phyloP scores from a whole-genome alignment of 108 stramenopile genomes.

The Pseudonitzschia pungens region DNA sequence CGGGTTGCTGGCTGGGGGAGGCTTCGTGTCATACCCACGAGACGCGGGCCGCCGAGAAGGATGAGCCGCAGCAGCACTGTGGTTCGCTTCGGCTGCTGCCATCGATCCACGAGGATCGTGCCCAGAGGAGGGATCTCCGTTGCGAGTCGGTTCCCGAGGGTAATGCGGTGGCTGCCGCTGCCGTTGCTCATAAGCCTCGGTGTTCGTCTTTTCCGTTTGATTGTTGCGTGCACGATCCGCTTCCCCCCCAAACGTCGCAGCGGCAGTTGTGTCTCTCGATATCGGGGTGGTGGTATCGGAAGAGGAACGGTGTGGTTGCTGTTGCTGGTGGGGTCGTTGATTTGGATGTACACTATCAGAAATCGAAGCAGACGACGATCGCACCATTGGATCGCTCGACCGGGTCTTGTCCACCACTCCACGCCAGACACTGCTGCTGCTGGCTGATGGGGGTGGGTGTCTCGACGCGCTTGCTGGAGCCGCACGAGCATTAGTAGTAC shows the following conservation, averaged over 20 bases:
- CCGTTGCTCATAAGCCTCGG: too few species aligned
- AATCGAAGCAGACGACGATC: too few species aligned
- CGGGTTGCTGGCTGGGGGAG: neutral
- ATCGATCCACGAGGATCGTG: too few species aligned
- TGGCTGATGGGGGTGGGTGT: neutral
- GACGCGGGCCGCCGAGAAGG: neutral
- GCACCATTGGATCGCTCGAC: too few species aligned
- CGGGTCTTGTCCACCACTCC: too few species aligned
- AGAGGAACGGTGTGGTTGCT: neutral
- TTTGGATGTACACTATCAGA: neutral
- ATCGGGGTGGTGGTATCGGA: neutral
- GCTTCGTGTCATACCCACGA: conserved; percentile 4
- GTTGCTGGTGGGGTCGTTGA: neutral
- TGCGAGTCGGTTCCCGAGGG: too few species aligned
- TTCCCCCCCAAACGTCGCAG: neutral
- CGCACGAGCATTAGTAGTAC: too few species aligned
- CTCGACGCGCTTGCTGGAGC: neutral
- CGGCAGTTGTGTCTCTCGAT: neutral
- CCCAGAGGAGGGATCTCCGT: too few species aligned
- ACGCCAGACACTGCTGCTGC: neutral
- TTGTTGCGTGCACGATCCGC: conserved; percentile 1
- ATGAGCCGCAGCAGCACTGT: too few species aligned
- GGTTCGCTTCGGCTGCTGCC: too few species aligned
- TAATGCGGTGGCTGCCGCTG: too few species aligned
- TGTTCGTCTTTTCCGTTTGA: neutral